These are phyloP conservation scores for Linnemannia hyalina DNA, from an alignment of 192 early-diverging fungal species.

Conservation along the genomic window DNA sequence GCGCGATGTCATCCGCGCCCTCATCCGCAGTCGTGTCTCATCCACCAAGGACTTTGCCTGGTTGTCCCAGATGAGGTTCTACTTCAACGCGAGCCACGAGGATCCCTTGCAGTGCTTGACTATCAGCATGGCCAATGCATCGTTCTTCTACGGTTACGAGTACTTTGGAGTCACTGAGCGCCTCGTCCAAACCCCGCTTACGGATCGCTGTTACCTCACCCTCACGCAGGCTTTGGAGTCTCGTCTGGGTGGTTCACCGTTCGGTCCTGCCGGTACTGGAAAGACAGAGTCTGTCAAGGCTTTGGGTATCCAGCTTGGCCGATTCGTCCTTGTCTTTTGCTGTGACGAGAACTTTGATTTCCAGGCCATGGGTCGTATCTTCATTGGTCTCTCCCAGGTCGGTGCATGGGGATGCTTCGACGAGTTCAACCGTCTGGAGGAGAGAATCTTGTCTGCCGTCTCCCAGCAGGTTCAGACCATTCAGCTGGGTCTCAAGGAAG, in stretches of 20 bases:
- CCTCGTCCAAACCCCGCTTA: slow-evolving; percentile 98
- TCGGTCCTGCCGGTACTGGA: slow-evolving; percentile 98
- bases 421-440: slow-evolving; percentile 99
- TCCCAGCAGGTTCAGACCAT: slow-evolving; percentile 99
- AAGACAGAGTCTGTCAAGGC: slow-evolving; percentile 99
- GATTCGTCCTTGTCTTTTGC: slow-evolving; percentile 99
- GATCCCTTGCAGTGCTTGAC: slow-evolving; percentile 80
- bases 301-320: slow-evolving; percentile 92
- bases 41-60: slow-evolving; percentile 90
- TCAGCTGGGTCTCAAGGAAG: slow-evolving; percentile 88
- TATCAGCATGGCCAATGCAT: slow-evolving; percentile 94
- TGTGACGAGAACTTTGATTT: slow-evolving; percentile 99
- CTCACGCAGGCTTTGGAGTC: slow-evolving; percentile 96
- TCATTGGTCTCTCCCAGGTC: slow-evolving; percentile 98
- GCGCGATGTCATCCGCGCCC: slow-evolving; percentile 88
- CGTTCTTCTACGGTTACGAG: slow-evolving; percentile 97
- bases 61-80: slow-evolving; percentile 97
- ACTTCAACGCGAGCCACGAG: slow-evolving; percentile 66
- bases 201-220: slow-evolving; percentile 98
- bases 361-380: slow-evolving; percentile 99
- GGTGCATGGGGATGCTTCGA: slow-evolving; percentile 99
- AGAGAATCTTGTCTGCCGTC: slow-evolving; percentile 97
- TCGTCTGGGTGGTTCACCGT: slow-evolving; percentile 95
- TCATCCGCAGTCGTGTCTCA: slow-evolving; percentile 63
- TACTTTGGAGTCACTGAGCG: slow-evolving; percentile 98